phyloP scores from a whole-genome alignment of 2,329 filamentous ascomycete species.

The Harringtonia aguacate region DNA sequence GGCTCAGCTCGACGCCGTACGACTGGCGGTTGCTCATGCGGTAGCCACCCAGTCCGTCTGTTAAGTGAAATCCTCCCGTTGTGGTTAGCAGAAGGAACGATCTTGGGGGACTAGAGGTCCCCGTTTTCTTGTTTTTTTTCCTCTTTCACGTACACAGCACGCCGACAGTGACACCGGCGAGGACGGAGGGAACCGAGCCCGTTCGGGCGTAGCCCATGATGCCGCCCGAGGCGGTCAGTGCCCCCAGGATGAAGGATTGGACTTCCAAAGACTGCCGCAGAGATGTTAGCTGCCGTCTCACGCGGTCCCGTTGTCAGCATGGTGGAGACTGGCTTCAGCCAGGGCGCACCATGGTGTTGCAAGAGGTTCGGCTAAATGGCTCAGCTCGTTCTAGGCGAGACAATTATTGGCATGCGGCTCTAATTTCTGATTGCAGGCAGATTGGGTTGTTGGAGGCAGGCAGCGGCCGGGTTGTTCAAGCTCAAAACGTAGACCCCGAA shows the following conservation, averaged over 20 bases:
- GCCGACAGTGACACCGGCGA: slow-evolving; percentile 76
- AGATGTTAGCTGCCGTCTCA: no score
- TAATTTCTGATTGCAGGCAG: no score
- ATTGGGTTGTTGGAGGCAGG: no score
- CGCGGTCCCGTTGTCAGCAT: not conserved
- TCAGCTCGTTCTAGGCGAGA: not conserved
- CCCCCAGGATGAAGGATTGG: slow-evolving; percentile 68
- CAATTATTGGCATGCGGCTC: no score
- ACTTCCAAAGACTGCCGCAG: slow-evolving; percentile 19
- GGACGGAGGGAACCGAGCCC: slow-evolving; percentile 75
- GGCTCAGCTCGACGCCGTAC: slow-evolving; percentile 80
- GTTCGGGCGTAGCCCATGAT: slow-evolving; percentile 79
- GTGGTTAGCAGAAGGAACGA: not conserved
- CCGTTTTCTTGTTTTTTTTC: not conserved
- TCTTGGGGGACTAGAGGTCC: not conserved
- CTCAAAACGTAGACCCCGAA: no score
- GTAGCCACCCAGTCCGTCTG: slow-evolving; percentile 69
- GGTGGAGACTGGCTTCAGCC: not conserved
- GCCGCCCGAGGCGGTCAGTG: slow-evolving; percentile 77
- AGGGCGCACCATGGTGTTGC: not conserved
- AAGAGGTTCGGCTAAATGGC: not conserved
- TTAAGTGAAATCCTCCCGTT: no score
- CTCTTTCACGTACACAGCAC: slow-evolving; percentile 36
- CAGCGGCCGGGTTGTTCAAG: no score
- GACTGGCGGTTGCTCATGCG: slow-evolving; percentile 64